A percentile compares a stretch with the other conserved stretches of the same genome.
These are phyloP conservation scores for Penicillium olsonii DNA, from an alignment of 2,329 filamentous ascomycete genomes.

Conservation along the genomic window DNA sequence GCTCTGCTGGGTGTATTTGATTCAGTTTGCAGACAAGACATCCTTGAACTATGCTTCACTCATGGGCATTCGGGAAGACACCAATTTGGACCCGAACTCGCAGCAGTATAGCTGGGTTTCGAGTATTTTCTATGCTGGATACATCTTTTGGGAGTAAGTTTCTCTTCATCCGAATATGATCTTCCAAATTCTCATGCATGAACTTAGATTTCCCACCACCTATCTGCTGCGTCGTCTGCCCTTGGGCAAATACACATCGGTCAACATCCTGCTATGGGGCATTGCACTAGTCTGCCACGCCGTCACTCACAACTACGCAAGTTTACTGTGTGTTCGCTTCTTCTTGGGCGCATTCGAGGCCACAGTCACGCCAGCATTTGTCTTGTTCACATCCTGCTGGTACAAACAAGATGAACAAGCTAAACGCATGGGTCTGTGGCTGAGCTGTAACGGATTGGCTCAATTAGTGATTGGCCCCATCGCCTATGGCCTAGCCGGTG, in stretches of 20 bases:
- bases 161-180: neutral
- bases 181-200: neutral
- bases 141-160: slow-evolving; percentile 47
- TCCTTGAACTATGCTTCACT: slow-evolving; percentile 17
- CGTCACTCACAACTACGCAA: slow-evolving; percentile 18
- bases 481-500: slow-evolving; percentile 14
- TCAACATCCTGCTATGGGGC: slow-evolving; percentile 30
- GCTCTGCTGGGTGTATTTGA: slow-evolving; percentile 13
- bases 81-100: slow-evolving; percentile 39
- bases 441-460: slow-evolving; percentile 17
- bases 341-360: slow-evolving; percentile 20
- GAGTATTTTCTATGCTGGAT: slow-evolving; percentile 35
- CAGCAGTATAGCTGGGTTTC: slow-evolving; percentile 50
- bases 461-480: slow-evolving; percentile 12
- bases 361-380: slow-evolving; percentile 14
- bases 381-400: slow-evolving; percentile 16
- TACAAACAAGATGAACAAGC: slow-evolving; percentile 16
- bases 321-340: slow-evolving; percentile 21
- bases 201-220: slow-evolving; percentile 47
- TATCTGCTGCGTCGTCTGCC: slow-evolving; percentile 52
- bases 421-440: slow-evolving; percentile 17
- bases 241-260: slow-evolving; percentile 50
- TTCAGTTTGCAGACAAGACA: slow-evolving; percentile 14
- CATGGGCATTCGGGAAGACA: slow-evolving; percentile 24
- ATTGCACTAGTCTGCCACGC: slow-evolving; percentile 17